Evolutionary conservation across 2,329 filamentous ascomycete genomes (phyloP).

Genomic region (Aspergillus amoenus): DNA sequence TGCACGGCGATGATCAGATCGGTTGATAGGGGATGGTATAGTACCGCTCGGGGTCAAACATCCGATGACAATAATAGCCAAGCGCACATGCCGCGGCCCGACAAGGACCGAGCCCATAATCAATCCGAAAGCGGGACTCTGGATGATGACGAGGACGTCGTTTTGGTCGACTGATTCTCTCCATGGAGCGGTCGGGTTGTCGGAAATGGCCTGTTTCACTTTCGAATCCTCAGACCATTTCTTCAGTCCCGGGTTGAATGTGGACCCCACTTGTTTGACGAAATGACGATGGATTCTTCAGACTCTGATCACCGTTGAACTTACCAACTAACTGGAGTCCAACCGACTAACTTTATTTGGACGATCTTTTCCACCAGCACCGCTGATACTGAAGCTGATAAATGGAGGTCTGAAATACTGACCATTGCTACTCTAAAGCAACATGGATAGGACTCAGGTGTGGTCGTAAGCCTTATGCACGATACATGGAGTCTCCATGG

Average conservation of each 20-base stretch:
- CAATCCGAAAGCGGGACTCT: constrained; percentile 26
- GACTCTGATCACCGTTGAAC: neutral
- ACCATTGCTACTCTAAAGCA: neutral
- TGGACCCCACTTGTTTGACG: neutral
- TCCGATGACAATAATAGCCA: constrained; percentile 20
- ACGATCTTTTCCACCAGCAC: too few species aligned
- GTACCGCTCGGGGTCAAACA: constrained; percentile 23
- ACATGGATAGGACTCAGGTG: too few species aligned
- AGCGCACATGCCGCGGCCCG: constrained; percentile 17
- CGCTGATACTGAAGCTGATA: neutral
- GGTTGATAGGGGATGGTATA: constrained; percentile 43
- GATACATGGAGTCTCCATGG: too few species aligned
- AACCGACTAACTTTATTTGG: constrained; percentile 1
- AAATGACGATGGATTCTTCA: neutral
- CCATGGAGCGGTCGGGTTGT: neutral
- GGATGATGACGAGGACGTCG: constrained; percentile 34
- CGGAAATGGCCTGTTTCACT: neutral
- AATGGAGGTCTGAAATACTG: neutral
- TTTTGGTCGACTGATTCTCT: constrained; percentile 30
- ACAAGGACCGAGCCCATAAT: constrained; percentile 10
- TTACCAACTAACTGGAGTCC: neutral
- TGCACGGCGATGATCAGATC: constrained; percentile 39
- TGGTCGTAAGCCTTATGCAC: too few species aligned
- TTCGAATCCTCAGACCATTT: neutral
- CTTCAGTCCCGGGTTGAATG: neutral